Conservation (phyloP, 2,329 filamentous ascomycete species). For the Hypoxylon sp. region DNA sequence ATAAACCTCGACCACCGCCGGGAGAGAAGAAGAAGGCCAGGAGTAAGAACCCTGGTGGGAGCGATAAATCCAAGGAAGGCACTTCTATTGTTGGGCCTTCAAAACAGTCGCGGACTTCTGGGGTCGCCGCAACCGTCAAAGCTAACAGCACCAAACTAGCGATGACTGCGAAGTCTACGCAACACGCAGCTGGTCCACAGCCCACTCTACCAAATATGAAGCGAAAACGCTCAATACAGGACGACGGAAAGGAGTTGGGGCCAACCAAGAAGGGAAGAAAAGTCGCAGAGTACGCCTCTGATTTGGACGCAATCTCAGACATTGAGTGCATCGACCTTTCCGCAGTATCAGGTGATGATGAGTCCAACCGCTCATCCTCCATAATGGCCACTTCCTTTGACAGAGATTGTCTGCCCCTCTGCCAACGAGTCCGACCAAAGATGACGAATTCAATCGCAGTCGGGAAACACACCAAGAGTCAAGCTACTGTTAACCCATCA, state of each 20-base stretch:
- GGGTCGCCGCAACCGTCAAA: not conserved
- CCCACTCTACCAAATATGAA: constrained; percentile 23
- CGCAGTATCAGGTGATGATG: constrained; percentile 32
- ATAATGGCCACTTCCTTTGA: not conserved
- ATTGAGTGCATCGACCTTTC: constrained; percentile 51
- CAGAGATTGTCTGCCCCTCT: not conserved
- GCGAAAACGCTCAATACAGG: constrained; percentile 23
- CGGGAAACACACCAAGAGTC: constrained; percentile 28
- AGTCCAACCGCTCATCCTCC: not conserved
- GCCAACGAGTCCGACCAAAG: constrained; percentile 20
- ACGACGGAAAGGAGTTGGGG: not conserved
- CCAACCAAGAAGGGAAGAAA: constrained; percentile 25
- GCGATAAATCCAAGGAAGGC: constrained; percentile 26
- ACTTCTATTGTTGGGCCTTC: not conserved
- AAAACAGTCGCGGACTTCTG: not conserved
- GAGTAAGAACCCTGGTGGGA: constrained; percentile 39
- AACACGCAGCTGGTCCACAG: not conserved
- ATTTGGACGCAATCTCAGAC: constrained; percentile 31
- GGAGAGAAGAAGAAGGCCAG: constrained; percentile 52
- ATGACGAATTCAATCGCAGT: constrained; percentile 10
- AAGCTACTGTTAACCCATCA: not conserved
- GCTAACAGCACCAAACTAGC: constrained; percentile 1
- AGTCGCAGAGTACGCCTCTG: not conserved
- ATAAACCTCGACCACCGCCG: constrained; percentile 69
- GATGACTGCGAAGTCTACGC: not conserved